Conservation (phyloP, 73 alveolate genomes). For the Blepharisma japonicum region DNA sequence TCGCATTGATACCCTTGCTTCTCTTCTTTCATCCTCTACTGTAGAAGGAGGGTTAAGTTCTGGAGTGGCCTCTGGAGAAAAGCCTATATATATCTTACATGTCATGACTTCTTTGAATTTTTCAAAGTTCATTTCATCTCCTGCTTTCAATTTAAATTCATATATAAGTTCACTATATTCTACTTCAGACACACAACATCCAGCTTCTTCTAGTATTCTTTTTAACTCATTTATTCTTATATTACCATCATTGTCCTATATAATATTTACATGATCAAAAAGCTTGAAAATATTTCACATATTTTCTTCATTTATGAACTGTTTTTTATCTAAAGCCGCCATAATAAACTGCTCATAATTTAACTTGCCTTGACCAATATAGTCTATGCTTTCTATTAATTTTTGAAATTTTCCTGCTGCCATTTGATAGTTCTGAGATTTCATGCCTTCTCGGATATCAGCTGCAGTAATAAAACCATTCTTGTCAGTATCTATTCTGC, state of each 20-base stretch:
- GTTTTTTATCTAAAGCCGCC: slow-evolving; percentile 37
- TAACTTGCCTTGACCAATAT: slow-evolving; percentile 36
- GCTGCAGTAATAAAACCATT: slow-evolving; percentile 26
- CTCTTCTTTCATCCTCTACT: too few relatives aligned
- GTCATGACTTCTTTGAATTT: background rate
- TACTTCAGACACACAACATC: background rate
- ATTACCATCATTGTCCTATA: slow-evolving; percentile 6
- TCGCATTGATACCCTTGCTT: too few relatives aligned
- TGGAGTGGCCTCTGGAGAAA: background rate
- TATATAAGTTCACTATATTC: background rate
- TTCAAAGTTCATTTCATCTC: slow-evolving; percentile 20
- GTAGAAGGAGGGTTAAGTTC: too few relatives aligned
- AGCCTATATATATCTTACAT: slow-evolving; percentile 28
- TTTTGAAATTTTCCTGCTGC: slow-evolving; percentile 20
- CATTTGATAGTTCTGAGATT: background rate
- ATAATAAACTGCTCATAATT: slow-evolving; percentile 43
- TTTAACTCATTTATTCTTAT: background rate
- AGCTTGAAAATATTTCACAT: slow-evolving; percentile 26
- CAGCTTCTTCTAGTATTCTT: background rate
- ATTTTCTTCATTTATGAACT: slow-evolving; percentile 34
- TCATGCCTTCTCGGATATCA: slow-evolving; percentile 1
- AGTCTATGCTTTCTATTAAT: slow-evolving; percentile 2
- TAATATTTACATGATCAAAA: slow-evolving; percentile 19
- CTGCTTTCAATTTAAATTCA: slow-evolving; percentile 25
- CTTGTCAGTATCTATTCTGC: background rate